phyloP scores from a whole-genome alignment of 352 stramenopile species.

The Thalassiosira mediterranea region DNA sequence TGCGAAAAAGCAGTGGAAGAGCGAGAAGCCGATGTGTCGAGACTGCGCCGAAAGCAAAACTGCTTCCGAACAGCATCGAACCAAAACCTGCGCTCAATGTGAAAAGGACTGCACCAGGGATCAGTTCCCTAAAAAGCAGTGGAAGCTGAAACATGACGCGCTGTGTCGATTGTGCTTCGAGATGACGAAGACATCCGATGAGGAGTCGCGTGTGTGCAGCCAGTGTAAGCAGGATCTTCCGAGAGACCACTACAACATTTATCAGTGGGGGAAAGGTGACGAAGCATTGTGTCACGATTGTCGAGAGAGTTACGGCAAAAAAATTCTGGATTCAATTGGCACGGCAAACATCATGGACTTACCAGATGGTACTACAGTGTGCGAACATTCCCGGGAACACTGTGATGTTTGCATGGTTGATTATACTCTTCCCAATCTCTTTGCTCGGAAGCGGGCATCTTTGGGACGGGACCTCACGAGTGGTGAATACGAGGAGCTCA shows the following conservation, averaged over 20 bases:
- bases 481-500: neutral
- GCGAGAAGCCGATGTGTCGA: neutral
- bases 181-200: conserved; percentile 4
- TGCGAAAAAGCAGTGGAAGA: conserved; percentile 6
- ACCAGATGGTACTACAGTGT: too few relatives aligned
- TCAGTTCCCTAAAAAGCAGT: conserved; percentile 15
- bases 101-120: conserved; percentile 3
- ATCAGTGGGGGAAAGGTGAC: conserved; percentile 12
- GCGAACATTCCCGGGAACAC: conserved; percentile 12
- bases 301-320: neutral
- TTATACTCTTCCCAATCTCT: conserved; percentile 6
- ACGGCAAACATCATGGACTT: too few relatives aligned
- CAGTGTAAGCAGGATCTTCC: conserved; percentile 5
- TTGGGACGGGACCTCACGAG: conserved; percentile 12
- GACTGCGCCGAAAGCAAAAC: neutral
- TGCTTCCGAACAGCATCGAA: neutral
- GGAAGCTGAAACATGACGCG: conserved; percentile 8
- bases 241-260: conserved; percentile 12
- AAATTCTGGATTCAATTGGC: conserved; percentile 4
- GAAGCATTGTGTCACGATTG: conserved; percentile 12
- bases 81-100: conserved; percentile 14
- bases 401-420: conserved; percentile 17
- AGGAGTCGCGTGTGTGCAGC: neutral
- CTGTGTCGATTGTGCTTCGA: conserved; percentile 15
- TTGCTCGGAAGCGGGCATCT: conserved; percentile 8